Conservation (phyloP, 2,329 filamentous ascomycete species). For the Fusarium sp. region DNA sequence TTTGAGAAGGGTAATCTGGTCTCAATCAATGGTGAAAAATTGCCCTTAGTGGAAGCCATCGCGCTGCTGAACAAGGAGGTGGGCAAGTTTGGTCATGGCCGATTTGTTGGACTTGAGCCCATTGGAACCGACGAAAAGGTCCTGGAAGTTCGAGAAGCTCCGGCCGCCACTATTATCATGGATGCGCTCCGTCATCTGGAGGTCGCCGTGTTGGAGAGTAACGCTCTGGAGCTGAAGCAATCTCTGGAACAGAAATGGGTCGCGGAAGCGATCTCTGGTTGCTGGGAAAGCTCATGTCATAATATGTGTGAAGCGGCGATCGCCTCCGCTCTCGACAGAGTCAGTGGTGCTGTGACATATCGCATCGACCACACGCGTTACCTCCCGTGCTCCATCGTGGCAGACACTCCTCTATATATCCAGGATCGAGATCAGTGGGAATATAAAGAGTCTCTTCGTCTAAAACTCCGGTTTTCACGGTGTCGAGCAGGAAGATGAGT, state of each 20-base stretch:
- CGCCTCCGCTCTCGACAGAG: no score
- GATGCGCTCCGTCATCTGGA: not conserved
- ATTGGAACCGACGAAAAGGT: not conserved
- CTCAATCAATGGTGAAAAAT: not conserved
- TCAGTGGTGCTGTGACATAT: no score
- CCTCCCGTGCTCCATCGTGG: no score
- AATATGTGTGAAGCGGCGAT: not conserved
- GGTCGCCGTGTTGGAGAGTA: not conserved
- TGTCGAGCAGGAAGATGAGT: no score
- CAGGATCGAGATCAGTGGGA: no score
- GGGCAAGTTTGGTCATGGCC: not conserved
- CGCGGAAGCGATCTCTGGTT: not conserved
- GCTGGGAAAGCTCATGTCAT: not conserved
- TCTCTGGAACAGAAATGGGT: not conserved
- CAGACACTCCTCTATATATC: no score
- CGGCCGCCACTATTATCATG: not conserved
- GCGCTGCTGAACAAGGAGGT: not conserved
- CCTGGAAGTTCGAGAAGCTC: not conserved
- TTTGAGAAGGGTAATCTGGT: not conserved
- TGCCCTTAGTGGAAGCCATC: not conserved
- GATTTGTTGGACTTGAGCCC: not conserved
- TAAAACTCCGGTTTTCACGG: no score
- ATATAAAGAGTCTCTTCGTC: no score
- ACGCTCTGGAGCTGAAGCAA: not conserved
- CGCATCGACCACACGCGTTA: no score